These are phyloP conservation scores for Neonectria magnoliae DNA, from an alignment of 2,329 filamentous ascomycete species.

Conservation along the genomic window DNA sequence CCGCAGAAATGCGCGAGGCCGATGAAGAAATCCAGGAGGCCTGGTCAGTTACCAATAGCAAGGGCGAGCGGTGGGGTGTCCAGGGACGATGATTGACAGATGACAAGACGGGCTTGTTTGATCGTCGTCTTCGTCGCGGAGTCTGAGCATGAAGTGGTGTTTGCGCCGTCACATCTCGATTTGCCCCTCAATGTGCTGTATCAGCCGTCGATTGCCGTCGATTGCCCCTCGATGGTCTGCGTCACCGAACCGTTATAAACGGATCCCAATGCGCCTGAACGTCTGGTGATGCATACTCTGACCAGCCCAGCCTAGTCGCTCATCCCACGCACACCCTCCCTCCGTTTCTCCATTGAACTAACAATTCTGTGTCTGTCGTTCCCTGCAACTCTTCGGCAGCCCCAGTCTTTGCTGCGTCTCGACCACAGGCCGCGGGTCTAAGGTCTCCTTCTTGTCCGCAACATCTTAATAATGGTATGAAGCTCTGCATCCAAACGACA, in stretches of 20 bases:
- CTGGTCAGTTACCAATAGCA: constrained; percentile 26
- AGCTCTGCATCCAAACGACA: constrained; percentile 34
- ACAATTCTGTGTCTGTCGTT: not conserved
- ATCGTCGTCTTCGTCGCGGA: constrained; percentile 29
- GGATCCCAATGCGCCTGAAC: constrained; percentile 8
- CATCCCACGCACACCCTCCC: not conserved
- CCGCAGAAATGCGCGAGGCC: not conserved
- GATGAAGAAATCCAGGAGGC: not conserved
- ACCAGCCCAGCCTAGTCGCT: constrained; percentile 1
- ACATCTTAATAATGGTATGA: not conserved
- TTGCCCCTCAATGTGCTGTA: not conserved
- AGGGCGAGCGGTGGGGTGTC: constrained; percentile 23
- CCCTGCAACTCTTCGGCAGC: not conserved
- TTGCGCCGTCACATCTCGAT: constrained; percentile 17
- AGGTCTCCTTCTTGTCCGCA: not conserved
- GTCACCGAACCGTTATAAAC: constrained; percentile 38
- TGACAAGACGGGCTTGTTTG: constrained; percentile 32
- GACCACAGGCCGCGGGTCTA: constrained; percentile 17
- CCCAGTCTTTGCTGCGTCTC: constrained; percentile 22
- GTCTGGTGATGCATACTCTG: not conserved
- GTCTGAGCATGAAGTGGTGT: constrained; percentile 18
- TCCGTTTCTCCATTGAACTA: constrained; percentile 13
- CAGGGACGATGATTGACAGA: constrained; percentile 28
- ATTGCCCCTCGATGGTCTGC: constrained; percentile 9
- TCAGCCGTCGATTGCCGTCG: not conserved